Conservation (phyloP, 345 rosid genomes). For the Rhodamnia argentea region DNA sequence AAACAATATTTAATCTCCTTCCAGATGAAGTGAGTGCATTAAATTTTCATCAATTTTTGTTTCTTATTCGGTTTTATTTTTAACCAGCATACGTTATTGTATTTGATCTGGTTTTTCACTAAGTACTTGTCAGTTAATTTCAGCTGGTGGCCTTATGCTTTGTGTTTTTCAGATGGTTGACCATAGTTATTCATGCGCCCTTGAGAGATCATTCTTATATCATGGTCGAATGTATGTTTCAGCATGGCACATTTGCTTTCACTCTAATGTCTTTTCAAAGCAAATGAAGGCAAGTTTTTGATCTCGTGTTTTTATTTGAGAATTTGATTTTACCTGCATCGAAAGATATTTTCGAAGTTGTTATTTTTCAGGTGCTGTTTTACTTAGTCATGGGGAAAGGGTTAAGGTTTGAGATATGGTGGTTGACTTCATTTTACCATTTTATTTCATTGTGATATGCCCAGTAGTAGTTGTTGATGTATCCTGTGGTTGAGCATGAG, state of each 20-base stretch:
- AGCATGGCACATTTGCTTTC: slow-evolving; percentile 98
- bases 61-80: neutral
- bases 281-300: slow-evolving; percentile 82
- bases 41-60: neutral
- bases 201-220: slow-evolving; percentile 95
- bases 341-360: neutral
- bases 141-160: slow-evolving; percentile 1
- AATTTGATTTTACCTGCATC: neutral
- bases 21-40: slow-evolving; percentile 78
- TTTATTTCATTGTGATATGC: neutral
- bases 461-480: neutral
- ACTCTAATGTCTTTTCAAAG: slow-evolving; percentile 96
- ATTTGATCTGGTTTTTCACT: neutral
- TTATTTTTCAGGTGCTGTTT: neutral
- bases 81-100: neutral
- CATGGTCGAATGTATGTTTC: slow-evolving; percentile 99
- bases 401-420: neutral
- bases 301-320: neutral
- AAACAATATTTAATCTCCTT: slow-evolving; percentile 80
- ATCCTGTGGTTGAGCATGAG: neutral
- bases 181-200: slow-evolving; percentile 91
- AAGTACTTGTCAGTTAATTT: neutral
- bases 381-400: neutral
- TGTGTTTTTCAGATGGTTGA: slow-evolving; percentile 57
- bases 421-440: neutral